A percentile compares a stretch with the other conserved stretches of the same genome.
These are phyloP conservation scores for Haematococcus lacustris DNA, from an alignment of 139 green algal species.

Conservation along the genomic window DNA sequence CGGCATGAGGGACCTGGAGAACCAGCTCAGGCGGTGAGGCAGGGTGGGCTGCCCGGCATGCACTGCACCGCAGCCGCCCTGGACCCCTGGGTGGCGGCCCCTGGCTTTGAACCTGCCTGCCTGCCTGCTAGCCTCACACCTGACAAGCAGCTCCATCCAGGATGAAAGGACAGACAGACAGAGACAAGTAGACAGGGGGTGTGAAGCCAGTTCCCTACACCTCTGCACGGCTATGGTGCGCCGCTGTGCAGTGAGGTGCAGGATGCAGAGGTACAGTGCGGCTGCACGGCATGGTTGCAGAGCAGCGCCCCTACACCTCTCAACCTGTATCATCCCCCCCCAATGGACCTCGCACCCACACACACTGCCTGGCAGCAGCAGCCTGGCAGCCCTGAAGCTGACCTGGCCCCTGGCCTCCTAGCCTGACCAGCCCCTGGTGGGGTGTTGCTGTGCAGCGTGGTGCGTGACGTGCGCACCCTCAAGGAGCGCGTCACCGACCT, in stretches of 20 bases:
- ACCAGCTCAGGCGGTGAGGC: constrained; percentile 14
- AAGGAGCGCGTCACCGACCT: constrained; percentile 10
- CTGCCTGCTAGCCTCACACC: neutral
- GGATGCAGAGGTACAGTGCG: too few relatives aligned
- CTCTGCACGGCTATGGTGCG: too few relatives aligned
- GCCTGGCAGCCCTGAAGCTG: too few relatives aligned
- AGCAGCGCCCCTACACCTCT: neutral
- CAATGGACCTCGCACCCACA: neutral
- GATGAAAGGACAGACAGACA: too few relatives aligned
- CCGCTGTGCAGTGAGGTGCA: too few relatives aligned
- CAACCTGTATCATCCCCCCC: neutral
- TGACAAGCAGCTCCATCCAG: too few relatives aligned
- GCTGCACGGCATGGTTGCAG: neutral
- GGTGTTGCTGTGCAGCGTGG: neutral
- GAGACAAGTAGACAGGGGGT: too few relatives aligned
- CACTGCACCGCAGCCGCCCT: neutral
- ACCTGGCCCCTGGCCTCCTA: too few relatives aligned
- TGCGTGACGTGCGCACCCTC: neutral
- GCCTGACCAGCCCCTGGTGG: neutral
- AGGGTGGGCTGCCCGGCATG: neutral
- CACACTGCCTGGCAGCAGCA: neutral
- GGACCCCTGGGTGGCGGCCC: neutral
- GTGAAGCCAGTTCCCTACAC: too few relatives aligned
- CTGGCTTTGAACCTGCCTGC: neutral
- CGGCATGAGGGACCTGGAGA: constrained; percentile 28